These are phyloP conservation scores for Combretum micranthum DNA, from an alignment of 345 rosid species.

Conservation along the genomic window DNA sequence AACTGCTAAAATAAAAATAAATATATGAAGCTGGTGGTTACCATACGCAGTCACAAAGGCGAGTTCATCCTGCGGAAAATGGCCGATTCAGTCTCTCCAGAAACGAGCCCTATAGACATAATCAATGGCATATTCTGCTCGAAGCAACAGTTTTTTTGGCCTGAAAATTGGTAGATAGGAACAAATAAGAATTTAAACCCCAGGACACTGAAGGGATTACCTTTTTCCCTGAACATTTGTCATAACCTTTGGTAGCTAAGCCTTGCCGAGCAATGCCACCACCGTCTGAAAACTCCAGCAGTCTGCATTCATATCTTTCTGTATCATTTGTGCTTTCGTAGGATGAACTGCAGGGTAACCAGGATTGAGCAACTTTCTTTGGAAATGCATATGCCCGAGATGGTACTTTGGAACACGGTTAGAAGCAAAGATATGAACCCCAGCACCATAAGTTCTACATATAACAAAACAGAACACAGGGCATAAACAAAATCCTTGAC, in stretches of 20 bases:
- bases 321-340: neutral
- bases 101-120: no score
- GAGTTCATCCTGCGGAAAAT: slow-evolving; percentile 50
- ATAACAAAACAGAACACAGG: neutral
- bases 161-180: no score
- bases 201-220: slow-evolving; percentile 11
- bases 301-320: slow-evolving; percentile 10
- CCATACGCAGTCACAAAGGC: slow-evolving; percentile 78
- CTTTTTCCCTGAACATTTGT: slow-evolving; percentile 44
- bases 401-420: slow-evolving; percentile 44
- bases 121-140: no score
- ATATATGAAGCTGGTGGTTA: slow-evolving; percentile 78
- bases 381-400: slow-evolving; percentile 61
- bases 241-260: slow-evolving; percentile 35
- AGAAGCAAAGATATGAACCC: slow-evolving; percentile 80
- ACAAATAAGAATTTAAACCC: no score
- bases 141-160: no score
- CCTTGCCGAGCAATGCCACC: slow-evolving; percentile 34
- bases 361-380: slow-evolving; percentile 28
- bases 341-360: slow-evolving; percentile 54
- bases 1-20: slow-evolving; percentile 72
- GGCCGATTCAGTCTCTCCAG: no score
- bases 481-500: no score
- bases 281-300: slow-evolving; percentile 20
- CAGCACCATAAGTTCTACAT: slow-evolving; percentile 77